Evolutionary conservation across 2,329 filamentous ascomycete species (phyloP), one percentile per base, ranked within the genome.

Genomic region (Colletotrichum endophyticum): DNA sequence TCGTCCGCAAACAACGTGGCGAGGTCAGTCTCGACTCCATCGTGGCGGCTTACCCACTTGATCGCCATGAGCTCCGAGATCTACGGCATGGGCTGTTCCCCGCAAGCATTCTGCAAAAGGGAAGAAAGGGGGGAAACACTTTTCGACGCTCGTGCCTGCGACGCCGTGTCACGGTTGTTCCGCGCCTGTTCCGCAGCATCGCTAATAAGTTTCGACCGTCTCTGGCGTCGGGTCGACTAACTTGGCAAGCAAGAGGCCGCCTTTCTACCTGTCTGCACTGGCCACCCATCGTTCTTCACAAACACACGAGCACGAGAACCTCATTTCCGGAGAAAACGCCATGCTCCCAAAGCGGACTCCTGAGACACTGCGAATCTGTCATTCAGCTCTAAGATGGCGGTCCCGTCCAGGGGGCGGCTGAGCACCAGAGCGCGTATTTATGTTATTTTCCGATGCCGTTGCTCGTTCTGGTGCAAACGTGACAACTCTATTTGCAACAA

Each of bases 1-100:
- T 25, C 66, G 16, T 30, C 32, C 30, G 34, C 62, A 36, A 28
- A 72, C 32, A 69, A 69, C 64, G 70, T 73, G 74, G 74, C 73
- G 70, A 76, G 57, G 30, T 32, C 64, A 49, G 64, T 64, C 25
- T 63, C 56, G 25, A 73, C 63, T 70, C 59, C 64, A 61, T 64
- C 25, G 59, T 64, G 34, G 49, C 44, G 57, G 32, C 64, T 8
- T 74, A 25, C 70, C 64, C 70, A 66, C 70, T 76, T 74, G 74
- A 76, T 76, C 71, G 70, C 34, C 71, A 39, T 53, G 57, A 27
- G 66, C 64, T 76, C 64, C 59, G 71, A 73, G 73, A 76, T 76
- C 73, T 76, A 25, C 64, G 64, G 59, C 73, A 73, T 69, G 73
- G 73, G 57, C 57, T 53, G 49, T 61, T 53, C 70, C 73, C 64